These are phyloP conservation scores for Penstemon barbatus DNA, from an alignment of 257 asterid genomes.

Conservation along the genomic window DNA sequence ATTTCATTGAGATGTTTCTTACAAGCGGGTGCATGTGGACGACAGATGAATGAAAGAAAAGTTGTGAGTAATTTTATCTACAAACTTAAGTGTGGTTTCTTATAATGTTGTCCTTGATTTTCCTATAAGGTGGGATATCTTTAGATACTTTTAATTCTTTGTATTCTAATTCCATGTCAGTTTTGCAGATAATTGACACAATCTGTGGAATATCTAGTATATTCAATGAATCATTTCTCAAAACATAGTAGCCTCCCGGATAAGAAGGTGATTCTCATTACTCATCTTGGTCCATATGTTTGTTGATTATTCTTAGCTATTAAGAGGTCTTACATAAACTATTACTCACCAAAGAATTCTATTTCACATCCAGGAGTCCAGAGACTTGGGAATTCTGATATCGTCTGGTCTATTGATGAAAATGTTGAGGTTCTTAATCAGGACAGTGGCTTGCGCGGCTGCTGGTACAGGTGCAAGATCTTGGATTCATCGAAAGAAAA, in stretches of 20 bases:
- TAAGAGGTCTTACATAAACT: conserved; percentile 13
- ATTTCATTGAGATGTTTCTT: too few species aligned
- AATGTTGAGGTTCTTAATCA: conserved; percentile 58
- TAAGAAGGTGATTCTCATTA: conserved; percentile 27
- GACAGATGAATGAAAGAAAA: too few species aligned
- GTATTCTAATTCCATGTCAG: conserved; percentile 29
- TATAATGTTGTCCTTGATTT: too few species aligned
- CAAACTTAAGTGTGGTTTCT: too few species aligned
- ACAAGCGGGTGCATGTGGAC: too few species aligned
- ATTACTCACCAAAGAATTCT: conserved; percentile 14
- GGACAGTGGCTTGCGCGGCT: conserved; percentile 64
- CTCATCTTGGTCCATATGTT: background rate
- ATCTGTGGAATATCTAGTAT: conserved; percentile 18
- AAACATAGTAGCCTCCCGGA: conserved; percentile 18
- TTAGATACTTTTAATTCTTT: background rate
- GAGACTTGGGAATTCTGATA: too few species aligned
- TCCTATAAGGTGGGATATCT: too few species aligned
- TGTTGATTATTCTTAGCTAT: background rate
- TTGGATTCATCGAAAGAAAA: conserved; percentile 31
- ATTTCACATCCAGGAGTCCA: conserved; percentile 24
- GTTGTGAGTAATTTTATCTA: too few species aligned
- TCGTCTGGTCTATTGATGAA: conserved; percentile 16
- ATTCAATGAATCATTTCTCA: conserved; percentile 35
- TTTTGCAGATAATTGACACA: conserved; percentile 25
- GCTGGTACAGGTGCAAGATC: conserved; percentile 67